A percentile compares a stretch with the other conserved stretches of the same genome.
Evolutionary conservation across 2,329 filamentous ascomycete genomes (phyloP).

Genomic region (Penicillium sp.): DNA sequence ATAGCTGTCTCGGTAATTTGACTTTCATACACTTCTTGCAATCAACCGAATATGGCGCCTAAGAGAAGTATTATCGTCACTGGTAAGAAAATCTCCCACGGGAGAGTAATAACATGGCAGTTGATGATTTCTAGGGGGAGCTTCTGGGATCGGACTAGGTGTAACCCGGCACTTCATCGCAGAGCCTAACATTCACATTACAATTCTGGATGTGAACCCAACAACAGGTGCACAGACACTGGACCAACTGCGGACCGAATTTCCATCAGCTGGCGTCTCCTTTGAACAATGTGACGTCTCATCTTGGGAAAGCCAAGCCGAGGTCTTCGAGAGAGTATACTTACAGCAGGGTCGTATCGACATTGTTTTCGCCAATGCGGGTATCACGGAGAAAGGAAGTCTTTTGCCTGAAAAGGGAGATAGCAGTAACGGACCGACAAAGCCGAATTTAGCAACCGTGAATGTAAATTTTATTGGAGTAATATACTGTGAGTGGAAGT

Average conservation of each 20-base stretch:
- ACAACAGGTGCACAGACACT: constrained; percentile 22
- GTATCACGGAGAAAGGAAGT: constrained; percentile 46
- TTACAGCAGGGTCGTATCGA: constrained; percentile 41
- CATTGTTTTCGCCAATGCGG: constrained; percentile 52
- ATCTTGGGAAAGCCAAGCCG: constrained; percentile 36
- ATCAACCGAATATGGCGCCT: not conserved
- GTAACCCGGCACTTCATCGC: constrained; percentile 33
- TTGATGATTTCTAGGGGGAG: constrained; percentile 27
- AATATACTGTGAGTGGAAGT: constrained; percentile 45
- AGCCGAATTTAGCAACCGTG: constrained; percentile 38
- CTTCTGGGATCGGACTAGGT: constrained; percentile 38
- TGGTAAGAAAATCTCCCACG: constrained; percentile 12
- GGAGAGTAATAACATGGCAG: not conserved
- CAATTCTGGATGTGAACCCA: constrained; percentile 34
- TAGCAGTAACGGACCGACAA: constrained; percentile 28
- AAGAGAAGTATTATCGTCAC: constrained; percentile 31
- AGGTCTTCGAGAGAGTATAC: constrained; percentile 35
- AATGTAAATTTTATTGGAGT: constrained; percentile 40
- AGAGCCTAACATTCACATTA: constrained; percentile 30
- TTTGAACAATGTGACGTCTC: constrained; percentile 35
- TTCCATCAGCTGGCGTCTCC: constrained; percentile 24
- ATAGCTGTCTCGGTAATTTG: not conserved
- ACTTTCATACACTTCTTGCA: not conserved
- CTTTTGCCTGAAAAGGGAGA: constrained; percentile 34
- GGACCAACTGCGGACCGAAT: constrained; percentile 23